Base-by-base conservation (phyloP, 345 rosid genomes). In the Raphanus raphanistrum region DNA sequence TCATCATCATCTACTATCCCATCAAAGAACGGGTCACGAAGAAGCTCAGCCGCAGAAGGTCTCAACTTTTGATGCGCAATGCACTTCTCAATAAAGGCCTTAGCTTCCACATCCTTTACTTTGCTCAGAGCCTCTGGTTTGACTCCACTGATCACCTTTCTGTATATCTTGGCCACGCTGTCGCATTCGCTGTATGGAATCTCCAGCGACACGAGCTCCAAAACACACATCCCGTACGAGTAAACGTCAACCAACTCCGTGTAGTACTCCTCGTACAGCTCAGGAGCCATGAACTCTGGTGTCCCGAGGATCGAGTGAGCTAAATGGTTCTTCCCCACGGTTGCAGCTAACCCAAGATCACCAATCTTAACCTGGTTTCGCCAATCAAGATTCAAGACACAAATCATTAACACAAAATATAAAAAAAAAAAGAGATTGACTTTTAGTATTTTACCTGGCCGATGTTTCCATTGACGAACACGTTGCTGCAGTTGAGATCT, bases 251-350 rank as follows among this genome's bases (percentile, higher is more conserved):
- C 89, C 35, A 81, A 62, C 78, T 93, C 98, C 0, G 97, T 93
- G 83, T 90, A 93, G 50, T 87, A 81, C 80, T 91, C 98, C 1
- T 93, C 94, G 31, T 90, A 93, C 0, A 93, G 87, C 87, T 93
- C 98, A 1, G 98, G 98, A 2, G 98, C 98, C 98, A 92, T 90
- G 73, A 86, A 92, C 70, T 93, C 98, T 4, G 97, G 98, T 2
- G 98, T 93, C 64, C 98, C 98, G 0, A 93, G 87, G n/a, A 93
- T 73, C 0, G 98, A 93, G 73, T 91, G 97, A 0, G 98, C 98
- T 12, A 79, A 73, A 62, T 87, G 98, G 68, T 74, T 88, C 85
- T 88, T 86, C 21, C 94, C 97, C 32, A 91, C 92, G 4, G 57
- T 80, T 1, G 98, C 92, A 0, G 98, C 98, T 82, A 93, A 69